Evolutionary conservation across 352 stramenopile species (phyloP), one percentile per base, ranked within the genome.

Genomic region (Phytophthora multivora): DNA sequence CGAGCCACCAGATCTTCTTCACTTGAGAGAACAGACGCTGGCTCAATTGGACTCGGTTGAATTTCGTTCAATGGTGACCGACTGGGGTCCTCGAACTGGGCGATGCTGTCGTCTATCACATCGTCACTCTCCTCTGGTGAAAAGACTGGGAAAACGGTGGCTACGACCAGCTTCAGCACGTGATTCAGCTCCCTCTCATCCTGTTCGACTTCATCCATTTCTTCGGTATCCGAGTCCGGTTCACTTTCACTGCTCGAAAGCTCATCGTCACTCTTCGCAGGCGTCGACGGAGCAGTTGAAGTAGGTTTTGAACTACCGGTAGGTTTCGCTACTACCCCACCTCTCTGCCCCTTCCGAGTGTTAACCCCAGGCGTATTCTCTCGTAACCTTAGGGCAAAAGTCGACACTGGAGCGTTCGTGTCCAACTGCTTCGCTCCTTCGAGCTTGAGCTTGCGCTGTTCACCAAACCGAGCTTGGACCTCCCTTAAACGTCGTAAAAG

Each of bases 111-210:
- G 15, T 63, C 66, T 15, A 91, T 58, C 3, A 26, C 26, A 18
- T 71, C 66, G 40, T 86, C 75, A 13, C 64, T 83, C 50, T 85
- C 64, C 11, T 52, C 63, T 18, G 38, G 13, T 16, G 59, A 26
- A 60, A 66, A 13, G n/a, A 69, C n/a, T 0, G 78, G 69, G 35
- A 89, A 91, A 12, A 77, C 77, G 0, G 65, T 68, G 11, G 75
- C 69, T 9, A 91, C 74, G 1, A 89, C 78, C 3, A 81, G 49
- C 60, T 79, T 61, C 51, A 91, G 63, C 8, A 56, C 66, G 3
- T 59, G 52, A 31, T 82, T 87, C 5, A 91, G 53, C 49, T 85
- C 75, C 0, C 51, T 53, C 30, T 91, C 83, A 19, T 86, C 80
- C 7, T 50, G 55, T 40, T 71, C 75, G 2, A 70, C 64, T 39